Conservation (phyloP, 768 basidiomycete genomes). For the Boletus eberwhitei region DNA sequence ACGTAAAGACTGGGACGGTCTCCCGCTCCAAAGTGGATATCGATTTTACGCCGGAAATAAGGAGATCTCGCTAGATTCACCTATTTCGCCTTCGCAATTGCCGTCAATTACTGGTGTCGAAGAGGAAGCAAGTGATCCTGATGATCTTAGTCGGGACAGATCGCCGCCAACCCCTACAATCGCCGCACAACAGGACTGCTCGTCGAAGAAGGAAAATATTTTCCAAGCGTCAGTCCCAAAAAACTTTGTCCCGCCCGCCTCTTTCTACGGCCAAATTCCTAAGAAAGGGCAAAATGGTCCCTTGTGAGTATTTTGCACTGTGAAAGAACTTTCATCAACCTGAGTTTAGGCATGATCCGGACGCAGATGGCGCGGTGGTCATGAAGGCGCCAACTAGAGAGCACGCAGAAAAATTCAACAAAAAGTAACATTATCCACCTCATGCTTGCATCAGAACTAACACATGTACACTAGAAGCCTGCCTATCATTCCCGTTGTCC, state of each 20-base stretch:
- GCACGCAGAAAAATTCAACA: conserved; percentile 65
- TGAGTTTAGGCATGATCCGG: conserved; percentile 66
- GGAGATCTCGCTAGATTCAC: conserved; percentile 59
- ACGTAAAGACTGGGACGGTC: conserved; percentile 57
- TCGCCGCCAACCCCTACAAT: conserved; percentile 14
- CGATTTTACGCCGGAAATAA: conserved; percentile 49
- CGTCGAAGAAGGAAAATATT: conserved; percentile 23
- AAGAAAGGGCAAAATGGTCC: conserved; percentile 28
- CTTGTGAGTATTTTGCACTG: conserved; percentile 11
- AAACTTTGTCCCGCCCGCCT: conserved; percentile 49
- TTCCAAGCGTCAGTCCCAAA: conserved; percentile 12
- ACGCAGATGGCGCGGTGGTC: conserved; percentile 72
- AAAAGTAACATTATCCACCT: conserved; percentile 45
- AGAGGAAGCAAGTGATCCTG: conserved; percentile 23
- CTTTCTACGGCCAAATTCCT: conserved; percentile 55
- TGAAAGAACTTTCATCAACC: neutral
- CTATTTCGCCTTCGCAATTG: conserved; percentile 48
- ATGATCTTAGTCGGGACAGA: conserved; percentile 11
- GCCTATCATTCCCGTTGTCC: conserved; percentile 74
- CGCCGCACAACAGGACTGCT: neutral
- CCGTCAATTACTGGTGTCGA: conserved; percentile 42
- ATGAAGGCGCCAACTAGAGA: conserved; percentile 76
- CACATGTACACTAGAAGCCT: conserved; percentile 43
- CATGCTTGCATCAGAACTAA: conserved; percentile 1
- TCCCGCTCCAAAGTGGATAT: conserved; percentile 40